Evolutionary conservation across 192 early-diverging fungal species (phyloP).

Genomic region (Diversispora eburnea): DNA sequence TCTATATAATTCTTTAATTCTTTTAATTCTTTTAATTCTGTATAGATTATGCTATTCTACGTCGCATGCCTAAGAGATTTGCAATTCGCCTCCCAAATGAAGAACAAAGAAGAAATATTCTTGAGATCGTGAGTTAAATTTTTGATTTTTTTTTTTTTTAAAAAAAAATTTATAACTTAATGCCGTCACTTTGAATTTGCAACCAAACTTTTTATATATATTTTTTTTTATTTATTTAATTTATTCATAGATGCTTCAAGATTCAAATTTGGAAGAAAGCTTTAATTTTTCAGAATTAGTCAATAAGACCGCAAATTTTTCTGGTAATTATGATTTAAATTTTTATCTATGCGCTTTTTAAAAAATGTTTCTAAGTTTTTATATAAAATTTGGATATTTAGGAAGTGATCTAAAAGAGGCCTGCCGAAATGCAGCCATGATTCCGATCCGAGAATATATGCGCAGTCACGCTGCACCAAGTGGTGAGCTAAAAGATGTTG

Average conservation of each 20-base stretch:
- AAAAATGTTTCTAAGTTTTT: background rate
- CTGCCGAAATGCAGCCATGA: conserved; percentile 94
- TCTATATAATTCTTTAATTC: background rate
- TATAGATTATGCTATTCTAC: conserved; percentile 85
- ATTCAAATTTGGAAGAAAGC: conserved; percentile 62
- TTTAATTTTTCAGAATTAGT: conserved; percentile 71
- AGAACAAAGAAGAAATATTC: conserved; percentile 80
- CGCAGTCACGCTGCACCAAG: conserved; percentile 33
- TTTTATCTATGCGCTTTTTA: no score
- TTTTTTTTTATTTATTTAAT: background rate
- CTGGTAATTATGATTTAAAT: conserved; percentile 30
- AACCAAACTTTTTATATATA: conserved; percentile 9
- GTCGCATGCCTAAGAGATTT: conserved; percentile 97
- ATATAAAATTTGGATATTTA: background rate
- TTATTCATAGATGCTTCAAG: conserved; percentile 63
- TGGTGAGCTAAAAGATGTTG: conserved; percentile 19
- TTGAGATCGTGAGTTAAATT: conserved; percentile 55
- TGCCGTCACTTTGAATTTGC: background rate
- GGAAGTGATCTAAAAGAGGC: conserved; percentile 97
- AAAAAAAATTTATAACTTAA: no score
- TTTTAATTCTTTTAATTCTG: background rate
- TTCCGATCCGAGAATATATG: conserved; percentile 86
- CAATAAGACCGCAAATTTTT: conserved; percentile 70
- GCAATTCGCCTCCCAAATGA: conserved; percentile 78
- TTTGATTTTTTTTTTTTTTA: no score